Evolutionary conservation across 78 protist species (phyloP).

Genomic region (Dictyostelium brefeldianum): DNA sequence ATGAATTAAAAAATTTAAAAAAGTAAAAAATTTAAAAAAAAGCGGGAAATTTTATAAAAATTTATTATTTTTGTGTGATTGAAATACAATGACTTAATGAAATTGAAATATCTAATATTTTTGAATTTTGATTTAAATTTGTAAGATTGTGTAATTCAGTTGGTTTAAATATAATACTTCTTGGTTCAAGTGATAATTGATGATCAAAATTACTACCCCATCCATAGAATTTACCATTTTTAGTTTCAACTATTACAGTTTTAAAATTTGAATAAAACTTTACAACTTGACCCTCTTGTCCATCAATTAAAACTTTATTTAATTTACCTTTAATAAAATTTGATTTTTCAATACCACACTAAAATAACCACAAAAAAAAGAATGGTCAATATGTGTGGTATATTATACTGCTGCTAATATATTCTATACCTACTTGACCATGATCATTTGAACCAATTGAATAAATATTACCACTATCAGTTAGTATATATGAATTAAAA

Average conservation of each 20-base stretch:
- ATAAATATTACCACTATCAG: slow-evolving; percentile 32
- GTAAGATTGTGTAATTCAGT: slow-evolving; percentile 6
- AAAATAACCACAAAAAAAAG: too few species aligned
- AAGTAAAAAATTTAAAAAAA: too few species aligned
- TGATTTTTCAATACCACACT: slow-evolving; percentile 36
- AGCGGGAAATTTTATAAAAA: background rate
- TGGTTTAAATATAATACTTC: slow-evolving; percentile 28
- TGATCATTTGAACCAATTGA: slow-evolving; percentile 68
- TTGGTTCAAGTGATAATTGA: slow-evolving; percentile 47
- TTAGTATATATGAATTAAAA: slow-evolving; percentile 33
- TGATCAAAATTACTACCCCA: slow-evolving; percentile 69
- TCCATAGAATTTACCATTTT: slow-evolving; percentile 40
- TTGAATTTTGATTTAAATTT: background rate
- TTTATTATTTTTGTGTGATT: background rate
- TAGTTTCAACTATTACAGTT: slow-evolving; percentile 32
- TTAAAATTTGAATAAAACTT: slow-evolving; percentile 32
- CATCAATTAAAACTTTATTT: slow-evolving; percentile 7
- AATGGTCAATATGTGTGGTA: too few species aligned
- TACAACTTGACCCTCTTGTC: background rate
- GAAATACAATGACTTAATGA: background rate
- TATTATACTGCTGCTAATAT: too few species aligned
- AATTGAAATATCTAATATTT: background rate
- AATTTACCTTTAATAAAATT: slow-evolving; percentile 1
- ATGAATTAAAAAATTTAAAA: too few species aligned
- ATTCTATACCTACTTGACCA: slow-evolving; percentile 77